phyloP scores from a whole-genome alignment of 2,329 filamentous ascomycete genomes.

The Dactylellina leptospora region DNA sequence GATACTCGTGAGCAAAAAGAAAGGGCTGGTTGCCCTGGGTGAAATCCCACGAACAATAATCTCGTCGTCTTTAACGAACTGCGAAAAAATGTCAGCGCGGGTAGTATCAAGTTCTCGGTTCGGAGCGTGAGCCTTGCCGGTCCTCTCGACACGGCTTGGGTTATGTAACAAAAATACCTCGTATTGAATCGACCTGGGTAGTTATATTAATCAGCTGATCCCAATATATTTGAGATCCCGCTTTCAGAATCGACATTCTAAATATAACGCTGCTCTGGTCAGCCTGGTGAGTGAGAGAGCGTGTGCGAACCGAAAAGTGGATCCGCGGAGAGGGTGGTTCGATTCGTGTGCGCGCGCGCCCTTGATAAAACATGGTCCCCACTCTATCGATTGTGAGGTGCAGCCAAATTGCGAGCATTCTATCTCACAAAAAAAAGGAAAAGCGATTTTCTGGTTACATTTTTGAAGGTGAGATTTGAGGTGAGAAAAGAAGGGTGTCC shows the following conservation, averaged over 20 bases:
- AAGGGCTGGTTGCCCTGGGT: conserved; percentile 4
- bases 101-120: conserved; percentile 36
- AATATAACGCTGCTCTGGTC: conserved; percentile 45
- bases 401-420: conserved; percentile 15
- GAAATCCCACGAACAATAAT: conserved; percentile 44
- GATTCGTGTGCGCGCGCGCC: neutral
- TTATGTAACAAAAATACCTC: conserved; percentile 48
- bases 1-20: neutral
- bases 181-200: conserved; percentile 51
- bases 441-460: conserved; percentile 16
- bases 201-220: conserved; percentile 53
- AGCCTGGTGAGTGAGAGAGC: too few species aligned
- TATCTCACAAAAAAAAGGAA: neutral
- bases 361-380: conserved; percentile 15
- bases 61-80: neutral
- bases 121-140: conserved; percentile 33
- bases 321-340: conserved; percentile 29
- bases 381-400: conserved; percentile 1
- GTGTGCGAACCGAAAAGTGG: conserved; percentile 38
- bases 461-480: conserved; percentile 32
- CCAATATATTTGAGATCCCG: conserved; percentile 51
- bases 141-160: conserved; percentile 47
- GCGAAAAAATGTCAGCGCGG: conserved; percentile 26
- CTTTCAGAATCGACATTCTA: conserved; percentile 47
- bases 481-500: conserved; percentile 45